Conservation (phyloP, 345 rosid species). For the Syzygium grande region DNA sequence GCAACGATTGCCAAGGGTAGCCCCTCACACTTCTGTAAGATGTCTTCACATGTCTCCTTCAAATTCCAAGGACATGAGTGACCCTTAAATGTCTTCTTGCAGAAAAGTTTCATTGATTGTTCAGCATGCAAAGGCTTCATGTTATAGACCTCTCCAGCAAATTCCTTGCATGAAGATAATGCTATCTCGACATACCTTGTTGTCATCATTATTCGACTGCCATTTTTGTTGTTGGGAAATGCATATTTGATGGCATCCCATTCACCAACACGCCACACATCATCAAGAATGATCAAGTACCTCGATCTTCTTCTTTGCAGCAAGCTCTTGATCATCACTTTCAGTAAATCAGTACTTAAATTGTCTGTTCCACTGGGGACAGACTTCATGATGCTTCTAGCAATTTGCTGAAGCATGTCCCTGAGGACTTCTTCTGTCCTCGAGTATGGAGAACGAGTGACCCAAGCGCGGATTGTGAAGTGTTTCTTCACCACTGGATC, state of each 20-base stretch:
- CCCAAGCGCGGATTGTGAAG: constrained; percentile 15
- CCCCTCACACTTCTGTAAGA: constrained; percentile 11
- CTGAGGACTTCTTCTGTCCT: constrained; percentile 9
- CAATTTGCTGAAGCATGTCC: constrained; percentile 9
- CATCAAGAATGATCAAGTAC: constrained; percentile 16
- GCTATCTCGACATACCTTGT: constrained; percentile 9
- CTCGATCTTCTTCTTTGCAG: not conserved
- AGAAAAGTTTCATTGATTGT: constrained; percentile 11
- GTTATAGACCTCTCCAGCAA: not conserved
- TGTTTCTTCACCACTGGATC: constrained; percentile 4
- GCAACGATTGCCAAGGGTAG: constrained; percentile 10
- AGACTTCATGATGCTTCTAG: not conserved
- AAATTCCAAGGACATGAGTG: constrained; percentile 7
- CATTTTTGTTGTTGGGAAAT: constrained; percentile 5
- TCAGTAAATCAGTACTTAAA: not conserved
- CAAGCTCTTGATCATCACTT: not conserved
- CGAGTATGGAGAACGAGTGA: constrained; percentile 10
- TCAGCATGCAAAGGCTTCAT: constrained; percentile 4
- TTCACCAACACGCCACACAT: constrained; percentile 6
- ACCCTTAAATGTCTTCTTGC: constrained; percentile 11
- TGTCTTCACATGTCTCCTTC: constrained; percentile 1
- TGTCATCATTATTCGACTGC: constrained; percentile 18
- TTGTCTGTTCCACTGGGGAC: constrained; percentile 3
- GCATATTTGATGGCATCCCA: constrained; percentile 15
- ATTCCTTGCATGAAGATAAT: not conserved